Evolutionary conservation across 1,284 basidiomycete genomes (phyloP).

Genomic region (Puccinia novopanici): DNA sequence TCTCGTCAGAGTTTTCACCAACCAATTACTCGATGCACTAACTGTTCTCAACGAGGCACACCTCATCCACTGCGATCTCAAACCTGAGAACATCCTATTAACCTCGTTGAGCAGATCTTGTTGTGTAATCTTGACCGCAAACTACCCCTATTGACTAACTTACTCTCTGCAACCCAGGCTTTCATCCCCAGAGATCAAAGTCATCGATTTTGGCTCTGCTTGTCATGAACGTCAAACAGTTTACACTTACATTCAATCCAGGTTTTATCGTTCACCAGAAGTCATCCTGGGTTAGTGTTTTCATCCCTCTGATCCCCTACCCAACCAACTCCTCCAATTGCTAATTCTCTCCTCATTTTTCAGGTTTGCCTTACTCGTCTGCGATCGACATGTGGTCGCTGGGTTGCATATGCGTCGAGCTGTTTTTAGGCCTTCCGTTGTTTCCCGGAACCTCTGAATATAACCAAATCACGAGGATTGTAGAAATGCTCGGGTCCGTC

Average conservation of each 20-base stretch:
- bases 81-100: constrained; percentile 92
- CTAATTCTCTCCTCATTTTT: not conserved
- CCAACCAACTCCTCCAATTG: not conserved
- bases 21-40: constrained; percentile 88
- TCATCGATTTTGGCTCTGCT: constrained; percentile 98
- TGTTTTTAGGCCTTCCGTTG: constrained; percentile 91
- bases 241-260: constrained; percentile 98
- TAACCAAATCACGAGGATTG: constrained; percentile 93
- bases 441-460: constrained; percentile 99
- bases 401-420: constrained; percentile 93
- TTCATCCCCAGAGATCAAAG: constrained; percentile 96
- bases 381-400: constrained; percentile 95
- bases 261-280: constrained; percentile 97
- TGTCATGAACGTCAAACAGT: constrained; percentile 98
- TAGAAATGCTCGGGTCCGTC: constrained; percentile 94
- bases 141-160: not conserved
- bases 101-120: constrained; percentile 71
- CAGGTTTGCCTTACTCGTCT: constrained; percentile 78
- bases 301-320: not conserved
- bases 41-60: constrained; percentile 90
- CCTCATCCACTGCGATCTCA: constrained; percentile 96
- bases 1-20: constrained; percentile 96
- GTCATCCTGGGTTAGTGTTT: constrained; percentile 81
- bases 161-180: constrained; percentile 64
- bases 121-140: constrained; percentile 47